phyloP scores from a whole-genome alignment of 108 stramenopile species.

The Cyclotella choctawhatcheeana region DNA sequence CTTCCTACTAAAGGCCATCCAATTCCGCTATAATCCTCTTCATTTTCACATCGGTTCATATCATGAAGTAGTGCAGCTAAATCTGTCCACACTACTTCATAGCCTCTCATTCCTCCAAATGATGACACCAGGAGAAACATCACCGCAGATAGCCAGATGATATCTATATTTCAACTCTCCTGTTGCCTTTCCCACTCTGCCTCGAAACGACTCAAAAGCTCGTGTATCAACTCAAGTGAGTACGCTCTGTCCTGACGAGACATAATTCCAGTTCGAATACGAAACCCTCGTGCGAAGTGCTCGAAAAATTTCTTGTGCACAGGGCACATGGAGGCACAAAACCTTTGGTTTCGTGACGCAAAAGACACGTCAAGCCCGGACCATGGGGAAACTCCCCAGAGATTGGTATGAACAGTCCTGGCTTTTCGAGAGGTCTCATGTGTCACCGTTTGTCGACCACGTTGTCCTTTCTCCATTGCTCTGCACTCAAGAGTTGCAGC shows the following conservation, averaged over 20 bases:
- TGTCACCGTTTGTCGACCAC: not conserved
- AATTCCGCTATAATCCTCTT: conserved; percentile 18
- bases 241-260: not conserved
- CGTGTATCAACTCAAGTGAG: not conserved
- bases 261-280: not conserved
- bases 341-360: not conserved
- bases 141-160: not conserved
- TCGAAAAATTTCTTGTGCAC: not conserved
- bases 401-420: conserved; percentile 6
- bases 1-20: conserved; percentile 18
- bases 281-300: not conserved
- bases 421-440: conserved; percentile 15
- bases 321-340: not conserved
- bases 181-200: not conserved
- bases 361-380: conserved; percentile 1
- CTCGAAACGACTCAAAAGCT: not conserved
- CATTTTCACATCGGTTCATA: not conserved
- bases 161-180: not conserved
- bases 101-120: conserved; percentile 16
- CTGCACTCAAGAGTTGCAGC: conserved; percentile 1
- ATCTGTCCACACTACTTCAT: conserved; percentile 16
- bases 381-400: conserved; percentile 5
- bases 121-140: conserved; percentile 11
- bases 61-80: conserved; percentile 16
- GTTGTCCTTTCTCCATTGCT: not conserved